Percentiles rank a stretch among this genome's conserved stretches.
Conservation (phyloP, 208 protist species). For the Wallacemonas sp. region DNA sequence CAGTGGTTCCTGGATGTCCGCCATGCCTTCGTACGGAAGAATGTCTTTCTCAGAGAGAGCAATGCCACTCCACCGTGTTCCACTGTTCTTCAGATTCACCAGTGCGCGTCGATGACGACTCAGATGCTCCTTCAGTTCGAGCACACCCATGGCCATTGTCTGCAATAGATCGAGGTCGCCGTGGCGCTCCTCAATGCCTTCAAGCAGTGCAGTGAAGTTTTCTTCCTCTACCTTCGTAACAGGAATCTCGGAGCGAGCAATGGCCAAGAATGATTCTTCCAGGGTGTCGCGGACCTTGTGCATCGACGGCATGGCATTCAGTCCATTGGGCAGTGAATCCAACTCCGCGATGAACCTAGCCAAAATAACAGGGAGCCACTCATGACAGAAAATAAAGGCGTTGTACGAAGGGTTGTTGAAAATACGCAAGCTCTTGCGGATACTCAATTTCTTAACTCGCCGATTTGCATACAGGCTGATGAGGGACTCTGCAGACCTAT, state of each 20-base stretch:
- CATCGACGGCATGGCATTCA: conserved; percentile 85
- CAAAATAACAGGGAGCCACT: conserved; percentile 81
- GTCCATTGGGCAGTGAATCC: conserved; percentile 78
- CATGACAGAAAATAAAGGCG: conserved; percentile 76
- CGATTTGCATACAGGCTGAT: conserved; percentile 64
- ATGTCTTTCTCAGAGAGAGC: conserved; percentile 39
- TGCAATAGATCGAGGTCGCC: conserved; percentile 63
- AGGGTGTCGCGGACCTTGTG: conserved; percentile 71
- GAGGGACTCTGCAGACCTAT: conserved; percentile 45
- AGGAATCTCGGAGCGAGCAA: conserved; percentile 74
- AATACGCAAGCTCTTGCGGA: conserved; percentile 46
- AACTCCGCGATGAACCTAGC: conserved; percentile 65
- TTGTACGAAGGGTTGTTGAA: conserved; percentile 42
- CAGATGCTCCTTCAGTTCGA: conserved; percentile 83
- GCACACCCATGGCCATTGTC: conserved; percentile 77
- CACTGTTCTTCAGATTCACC: conserved; percentile 43
- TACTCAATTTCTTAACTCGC: conserved; percentile 52
- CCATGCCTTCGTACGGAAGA: conserved; percentile 55
- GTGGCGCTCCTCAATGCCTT: conserved; percentile 73
- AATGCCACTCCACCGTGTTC: conserved; percentile 34
- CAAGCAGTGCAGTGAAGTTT: conserved; percentile 60
- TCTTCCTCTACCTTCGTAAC: conserved; percentile 35
- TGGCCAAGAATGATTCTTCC: conserved; percentile 64
- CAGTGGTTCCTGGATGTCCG: conserved; percentile 65
- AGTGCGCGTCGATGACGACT: conserved; percentile 61